Conservation (phyloP, 768 basidiomycete species). For the Chiua virens region DNA sequence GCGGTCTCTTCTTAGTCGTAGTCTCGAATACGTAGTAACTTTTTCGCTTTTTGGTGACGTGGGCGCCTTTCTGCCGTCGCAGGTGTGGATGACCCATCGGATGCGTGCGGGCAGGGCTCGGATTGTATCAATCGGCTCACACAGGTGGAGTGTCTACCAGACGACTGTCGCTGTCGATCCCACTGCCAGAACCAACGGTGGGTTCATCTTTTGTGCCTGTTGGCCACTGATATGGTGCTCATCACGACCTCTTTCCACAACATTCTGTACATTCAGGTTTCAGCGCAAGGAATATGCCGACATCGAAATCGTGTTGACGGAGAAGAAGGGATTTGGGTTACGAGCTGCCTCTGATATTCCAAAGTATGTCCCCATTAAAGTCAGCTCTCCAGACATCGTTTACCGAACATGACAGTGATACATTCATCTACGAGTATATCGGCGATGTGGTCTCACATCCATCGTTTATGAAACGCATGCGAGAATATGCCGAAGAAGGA, state of each 20-base stretch:
- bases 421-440: conserved; percentile 96
- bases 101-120: conserved; percentile 82
- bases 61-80: conserved; percentile 29
- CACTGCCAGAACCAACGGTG: conserved; percentile 95
- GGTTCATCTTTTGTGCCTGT: conserved; percentile 6
- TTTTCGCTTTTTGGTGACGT: conserved; percentile 12
- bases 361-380: conserved; percentile 48
- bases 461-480: conserved; percentile 92
- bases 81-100: conserved; percentile 60
- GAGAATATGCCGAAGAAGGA: conserved; percentile 88
- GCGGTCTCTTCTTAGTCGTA: conserved; percentile 20
- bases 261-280: conserved; percentile 54
- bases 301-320: conserved; percentile 89
- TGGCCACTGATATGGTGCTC: background rate
- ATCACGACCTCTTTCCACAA: conserved; percentile 1
- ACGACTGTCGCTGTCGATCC: conserved; percentile 79
- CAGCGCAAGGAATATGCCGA: conserved; percentile 81
- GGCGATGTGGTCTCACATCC: conserved; percentile 91
- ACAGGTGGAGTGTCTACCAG: conserved; percentile 92
- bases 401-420: conserved; percentile 54
- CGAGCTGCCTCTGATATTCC: conserved; percentile 68
- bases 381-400: background rate
- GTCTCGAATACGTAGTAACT: conserved; percentile 33
- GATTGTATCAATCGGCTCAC: conserved; percentile 98
- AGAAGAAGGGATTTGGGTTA: conserved; percentile 94